Evolutionary conservation across 2,329 filamentous ascomycete genomes (phyloP), one percentile per base, ranked within the genome.

Genomic region (Xylariales sp.): DNA sequence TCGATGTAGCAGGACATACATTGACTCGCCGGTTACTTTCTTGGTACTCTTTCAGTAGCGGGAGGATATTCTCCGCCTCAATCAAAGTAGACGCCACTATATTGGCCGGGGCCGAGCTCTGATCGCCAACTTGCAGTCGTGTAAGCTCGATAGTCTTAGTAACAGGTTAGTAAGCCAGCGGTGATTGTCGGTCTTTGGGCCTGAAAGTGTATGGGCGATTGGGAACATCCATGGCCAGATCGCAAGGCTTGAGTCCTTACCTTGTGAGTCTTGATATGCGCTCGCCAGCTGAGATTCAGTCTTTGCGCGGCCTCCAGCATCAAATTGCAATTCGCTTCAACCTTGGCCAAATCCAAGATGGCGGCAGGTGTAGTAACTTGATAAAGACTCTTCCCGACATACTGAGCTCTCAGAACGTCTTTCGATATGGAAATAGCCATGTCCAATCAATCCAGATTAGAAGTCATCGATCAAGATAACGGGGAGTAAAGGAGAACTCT

Each of bases 221-320:
- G n/a, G n/a, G n/a, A n/a, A n/a, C n/a, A n/a, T n/a, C n/a, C n/a
- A n/a, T n/a, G n/a, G n/a, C n/a, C n/a, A n/a, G n/a, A n/a, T n/a
- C n/a, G n/a, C n/a, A n/a, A n/a, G n/a, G n/a, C n/a, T n/a, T n/a
- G n/a, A n/a, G n/a, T 27, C 41, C 54, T 42, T 62, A 83, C 84
- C 69, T 93, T 93, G 61, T 93, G 87, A 16, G 85, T 89, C 64
- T 93, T 93, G 45, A 91, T 79, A 59, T 93, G 87, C 1, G 84
- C 82, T 44, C 87, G 71, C 68, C 88, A 91, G 5, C 72, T 74
- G 18, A 90, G 69, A 0, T 72, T 68, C 11, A 90, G 63, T 37
- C 65, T 63, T 29, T 72, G 59, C 11, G 76, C 73, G 0, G 84
- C 76, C 10, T 79, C 68, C 5, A 88, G 74, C 84, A 93, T 90